Evolutionary conservation across 169 alveolate species (phyloP), one percentile per base, ranked within the genome.

Genomic region (Babesia ovis): DNA sequence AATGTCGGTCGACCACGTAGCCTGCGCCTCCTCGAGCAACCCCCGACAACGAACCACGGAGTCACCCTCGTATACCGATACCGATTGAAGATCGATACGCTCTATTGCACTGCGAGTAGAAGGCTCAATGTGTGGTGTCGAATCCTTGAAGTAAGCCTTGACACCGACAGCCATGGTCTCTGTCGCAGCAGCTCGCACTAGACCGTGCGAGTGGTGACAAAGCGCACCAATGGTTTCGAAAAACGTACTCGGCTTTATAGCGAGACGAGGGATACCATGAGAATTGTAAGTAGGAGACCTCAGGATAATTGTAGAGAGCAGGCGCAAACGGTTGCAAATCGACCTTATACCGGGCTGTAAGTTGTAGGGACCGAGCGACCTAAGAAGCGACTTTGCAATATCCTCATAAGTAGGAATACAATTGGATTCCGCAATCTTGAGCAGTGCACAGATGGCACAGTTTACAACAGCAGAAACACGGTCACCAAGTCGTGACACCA

Each of bases 401-500:
- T 64, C 74, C 61, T 64, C 74, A 25, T 64, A 64, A 25, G 74
- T 64, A 1, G 74, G 74, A 34, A 64, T 64, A 31, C 61, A 35
- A 48, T 23, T 48, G 20, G 74, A 64, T 25, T 64, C 74, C 23
- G 74, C 74, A 8, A 64, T 48, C 74, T 64, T 64, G 35, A 64
- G 59, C 34, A 64, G 20, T 27, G 74, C 74, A 25, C 74, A 64
- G 0, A 64, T 56, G 9, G 74, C 74, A 25, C 74, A 64, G 74
- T 64, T 48, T 20, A 64, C 62, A 11, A 64, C 74, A 22, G 74
- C 74, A 11, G 74, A 64, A n/a, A 64, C 74, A 18, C 62, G 74
- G 51, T 64, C 74, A 3, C 74, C 74, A 0, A 64, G 45, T 4
- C 74, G 45, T 16, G 54, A 50, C 11, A 64, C 23, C 4, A 64